Evolutionary conservation across 345 rosid species (phyloP).

Genomic region (Cardamine resedifolia): DNA sequence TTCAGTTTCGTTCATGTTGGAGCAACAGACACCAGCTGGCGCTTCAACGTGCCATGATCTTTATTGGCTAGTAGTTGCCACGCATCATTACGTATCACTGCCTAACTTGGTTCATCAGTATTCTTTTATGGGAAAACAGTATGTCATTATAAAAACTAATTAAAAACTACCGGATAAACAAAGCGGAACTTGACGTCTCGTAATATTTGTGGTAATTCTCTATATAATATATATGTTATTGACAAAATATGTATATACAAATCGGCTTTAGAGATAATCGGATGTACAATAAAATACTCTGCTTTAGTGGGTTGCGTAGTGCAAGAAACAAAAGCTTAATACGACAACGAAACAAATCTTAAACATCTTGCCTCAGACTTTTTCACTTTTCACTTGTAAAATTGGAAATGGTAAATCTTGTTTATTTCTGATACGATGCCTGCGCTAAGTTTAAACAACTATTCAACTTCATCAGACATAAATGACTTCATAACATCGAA

Average conservation of each 20-base stretch:
- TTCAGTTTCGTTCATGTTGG: slow-evolving; percentile 7
- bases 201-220: not conserved
- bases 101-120: slow-evolving; percentile 12
- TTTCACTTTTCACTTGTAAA: too few species aligned
- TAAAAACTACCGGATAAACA: not conserved
- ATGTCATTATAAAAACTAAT: not conserved
- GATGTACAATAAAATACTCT: not conserved
- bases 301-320: not conserved
- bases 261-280: not conserved
- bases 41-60: slow-evolving; percentile 13
- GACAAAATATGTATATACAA: not conserved
- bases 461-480: too few species aligned
- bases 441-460: too few species aligned
- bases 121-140: not conserved
- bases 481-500: too few species aligned
- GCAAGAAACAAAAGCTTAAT: not conserved
- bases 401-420: too few species aligned
- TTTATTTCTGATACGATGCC: too few species aligned
- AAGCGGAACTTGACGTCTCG: too few species aligned
- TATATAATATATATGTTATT: not conserved
- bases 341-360: too few species aligned
- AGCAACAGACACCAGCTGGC: slow-evolving; percentile 32
- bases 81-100: slow-evolving; percentile 8
- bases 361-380: too few species aligned
- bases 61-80: slow-evolving; percentile 15